Conservation (phyloP, 169 alveolate genomes). For the Plasmodium chabaudi region DNA sequence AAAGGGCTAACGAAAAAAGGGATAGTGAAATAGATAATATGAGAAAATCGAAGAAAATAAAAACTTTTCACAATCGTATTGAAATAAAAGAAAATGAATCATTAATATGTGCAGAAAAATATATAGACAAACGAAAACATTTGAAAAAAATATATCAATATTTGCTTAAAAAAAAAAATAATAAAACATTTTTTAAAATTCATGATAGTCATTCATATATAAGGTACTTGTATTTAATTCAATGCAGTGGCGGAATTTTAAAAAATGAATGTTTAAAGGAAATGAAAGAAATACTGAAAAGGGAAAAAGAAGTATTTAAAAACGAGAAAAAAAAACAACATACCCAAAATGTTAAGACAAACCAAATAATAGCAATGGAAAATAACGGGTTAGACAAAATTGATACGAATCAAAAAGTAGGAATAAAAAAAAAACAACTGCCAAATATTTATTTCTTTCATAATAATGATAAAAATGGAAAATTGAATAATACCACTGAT, state of each 20-base stretch:
- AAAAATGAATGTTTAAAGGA: constrained; percentile 61
- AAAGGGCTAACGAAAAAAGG: neutral
- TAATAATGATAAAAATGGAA: neutral
- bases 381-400: neutral
- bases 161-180: constrained; percentile 30
- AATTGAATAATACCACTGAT: too few relatives aligned
- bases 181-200: neutral
- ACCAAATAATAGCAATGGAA: neutral
- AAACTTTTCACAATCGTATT: neutral
- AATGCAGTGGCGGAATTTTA: constrained; percentile 71
- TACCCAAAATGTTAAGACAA: neutral
- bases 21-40: neutral
- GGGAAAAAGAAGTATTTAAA: neutral
- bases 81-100: constrained; percentile 1
- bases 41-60: constrained; percentile 2
- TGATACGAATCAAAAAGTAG: neutral
- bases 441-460: too few relatives aligned
- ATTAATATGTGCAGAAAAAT: neutral
- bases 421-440: neutral
- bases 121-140: neutral
- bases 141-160: constrained; percentile 38
- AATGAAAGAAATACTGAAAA: constrained; percentile 41
- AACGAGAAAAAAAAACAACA: constrained; percentile 4
- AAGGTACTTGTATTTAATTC: constrained; percentile 42
- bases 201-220: constrained; percentile 7